Conservation (phyloP, 1,284 basidiomycete genomes). For the Heterobasidion occidentale region DNA sequence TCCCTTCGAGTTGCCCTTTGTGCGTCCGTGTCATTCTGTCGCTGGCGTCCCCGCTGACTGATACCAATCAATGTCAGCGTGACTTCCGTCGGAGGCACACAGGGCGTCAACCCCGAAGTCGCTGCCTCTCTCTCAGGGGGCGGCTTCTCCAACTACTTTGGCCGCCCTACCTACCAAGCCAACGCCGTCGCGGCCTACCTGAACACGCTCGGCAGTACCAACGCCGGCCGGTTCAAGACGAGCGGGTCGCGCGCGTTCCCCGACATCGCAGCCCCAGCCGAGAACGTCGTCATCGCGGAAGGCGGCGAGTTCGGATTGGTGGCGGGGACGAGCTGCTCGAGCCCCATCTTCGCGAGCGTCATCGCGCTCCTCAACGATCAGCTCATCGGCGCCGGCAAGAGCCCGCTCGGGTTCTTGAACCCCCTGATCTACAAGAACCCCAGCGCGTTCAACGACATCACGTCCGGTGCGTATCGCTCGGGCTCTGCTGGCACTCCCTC, state of each 20-base stretch:
- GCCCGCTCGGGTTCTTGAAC: slow-evolving; percentile 35
- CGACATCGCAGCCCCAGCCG: slow-evolving; percentile 49
- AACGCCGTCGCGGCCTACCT: slow-evolving; percentile 24
- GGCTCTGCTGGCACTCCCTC: too few species aligned
- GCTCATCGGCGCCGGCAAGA: slow-evolving; percentile 39
- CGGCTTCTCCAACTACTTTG: slow-evolving; percentile 6
- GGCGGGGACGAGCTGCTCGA: slow-evolving; percentile 51
- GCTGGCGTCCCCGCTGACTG: neutral
- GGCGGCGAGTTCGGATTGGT: slow-evolving; percentile 37
- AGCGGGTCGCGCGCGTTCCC: slow-evolving; percentile 21
- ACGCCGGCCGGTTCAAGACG: slow-evolving; percentile 16
- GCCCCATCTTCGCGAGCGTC: slow-evolving; percentile 51
- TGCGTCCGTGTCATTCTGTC: neutral
- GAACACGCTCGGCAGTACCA: slow-evolving; percentile 18
- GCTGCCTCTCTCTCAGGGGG: neutral
- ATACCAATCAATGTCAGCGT: neutral
- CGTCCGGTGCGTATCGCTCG: slow-evolving; percentile 1
- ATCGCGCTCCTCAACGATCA: slow-evolving; percentile 53
- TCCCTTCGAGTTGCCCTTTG: neutral
- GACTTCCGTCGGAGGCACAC: slow-evolving; percentile 14
- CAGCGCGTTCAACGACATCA: slow-evolving; percentile 51
- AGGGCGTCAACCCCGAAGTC: slow-evolving; percentile 16
- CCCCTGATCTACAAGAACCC: slow-evolving; percentile 43
- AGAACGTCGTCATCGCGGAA: slow-evolving; percentile 51
- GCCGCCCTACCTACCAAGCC: neutral